Evolutionary conservation across 2,329 filamentous ascomycete genomes (phyloP), one percentile per base, ranked within the genome.

Genomic region (Aurifilum marmelostoma): DNA sequence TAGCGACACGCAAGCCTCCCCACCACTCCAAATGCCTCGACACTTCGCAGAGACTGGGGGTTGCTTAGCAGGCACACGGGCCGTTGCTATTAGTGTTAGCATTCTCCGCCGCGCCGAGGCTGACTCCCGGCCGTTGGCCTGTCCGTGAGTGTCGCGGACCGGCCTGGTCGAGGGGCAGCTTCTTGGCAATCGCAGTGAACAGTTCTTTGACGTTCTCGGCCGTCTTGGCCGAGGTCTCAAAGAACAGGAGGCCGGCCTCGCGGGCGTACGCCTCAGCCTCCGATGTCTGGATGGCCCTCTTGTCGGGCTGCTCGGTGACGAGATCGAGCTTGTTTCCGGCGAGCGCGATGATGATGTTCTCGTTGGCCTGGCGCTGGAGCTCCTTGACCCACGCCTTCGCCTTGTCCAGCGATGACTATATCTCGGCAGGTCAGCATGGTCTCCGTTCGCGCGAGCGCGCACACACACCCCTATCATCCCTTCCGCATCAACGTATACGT

Each of bases 371-470:
- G 79, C 96, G 91, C 82, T 99, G 96, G 67, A 99, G 89, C 80
- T 99, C 96, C 84, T 98, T 98, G 70, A 99, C 95, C 96, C 96
- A 99, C 59, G 94, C 92, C 83, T 99, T 99, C 75, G 97, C 97
- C 86, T 99, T 99, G 82, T 99, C 97, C 77, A 99, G 86, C 62
- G 96, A 99, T 73, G 94, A 89, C 96, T 99, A 71, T 99, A 71
- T 63, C 39, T 32, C 60, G 18, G 41, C 41, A 67, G 76, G 75
- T 77, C 67, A 78, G 75, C 72, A 41, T 27, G 14, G 16, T 39
- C 37, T 16, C 12, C 27, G 8, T 5, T 6, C 5, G 5, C 43
- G 41, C 41, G 41, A n/a, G 43, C 43, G 7, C 16, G 12, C 41
- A 18, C 41, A 8, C 29, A 18, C 8, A 39, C 21, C 27, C 43